Evolutionary conservation across 768 basidiomycete species (phyloP), one percentile per base, ranked within the genome.

Genomic region (Lentinula detonsa): DNA sequence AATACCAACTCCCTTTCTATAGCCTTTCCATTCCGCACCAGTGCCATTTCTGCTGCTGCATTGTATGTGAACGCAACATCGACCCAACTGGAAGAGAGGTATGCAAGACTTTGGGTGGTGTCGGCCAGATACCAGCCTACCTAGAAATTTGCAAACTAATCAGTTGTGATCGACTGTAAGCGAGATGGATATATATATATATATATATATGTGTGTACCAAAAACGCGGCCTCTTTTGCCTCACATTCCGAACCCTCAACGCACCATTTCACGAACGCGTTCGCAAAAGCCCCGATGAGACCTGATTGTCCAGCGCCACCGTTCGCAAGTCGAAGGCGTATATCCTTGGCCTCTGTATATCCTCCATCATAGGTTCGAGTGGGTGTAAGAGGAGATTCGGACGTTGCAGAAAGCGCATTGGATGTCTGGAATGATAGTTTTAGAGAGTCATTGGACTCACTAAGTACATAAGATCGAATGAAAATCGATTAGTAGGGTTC

Each of bases 81-180:
- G 3, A 81, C 77, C 2, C 69, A 66, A 13, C 78, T 79, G 3
- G 72, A 69, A 0, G 73, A 72, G 13, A 85, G 70, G 50, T 72
- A 74, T 0, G 69, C 70, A 1, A 85, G 70, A 61, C 79, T 81
- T 57, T 83, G 73, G 0, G 82, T 84, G 5, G 82, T 83, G 64
- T 85, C 84, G 5, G 81, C 81, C 28, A 84, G 70, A 66, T 80
- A 80, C 84, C 84, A 85, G 8, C 73, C 83, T 23, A 84, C 75
- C 83, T 84, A 58, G 42, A 10, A 56, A 58, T 28, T 57, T 16
- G 7, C 1, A 39, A 1, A 13, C 4, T 39, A 13, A 39, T 39
- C 37, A 39, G 37, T 8, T 3, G 37, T 39, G 7, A 39, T 39
- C 9, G 35, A 31, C 34, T 49, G 53, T 21, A 59, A 49, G 8